These are phyloP conservation scores for Leccinum uliginosum DNA, from an alignment of 768 basidiomycete species.

Conservation along the genomic window DNA sequence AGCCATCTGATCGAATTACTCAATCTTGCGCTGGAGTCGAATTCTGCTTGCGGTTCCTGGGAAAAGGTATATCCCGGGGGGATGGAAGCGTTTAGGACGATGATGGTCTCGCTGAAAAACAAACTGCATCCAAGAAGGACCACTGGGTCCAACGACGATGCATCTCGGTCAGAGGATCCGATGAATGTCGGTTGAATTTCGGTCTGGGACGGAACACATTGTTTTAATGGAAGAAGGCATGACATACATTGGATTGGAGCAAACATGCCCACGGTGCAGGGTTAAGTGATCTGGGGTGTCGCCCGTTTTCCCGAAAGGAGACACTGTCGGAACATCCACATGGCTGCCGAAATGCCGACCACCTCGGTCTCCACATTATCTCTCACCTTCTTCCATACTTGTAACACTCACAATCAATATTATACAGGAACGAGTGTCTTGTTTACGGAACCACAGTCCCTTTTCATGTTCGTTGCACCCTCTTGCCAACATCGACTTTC, in stretches of 20 bases:
- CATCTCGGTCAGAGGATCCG: conserved; percentile 23
- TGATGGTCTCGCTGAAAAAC: conserved; percentile 31
- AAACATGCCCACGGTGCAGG: conserved; percentile 19
- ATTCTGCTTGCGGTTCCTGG: conserved; percentile 29
- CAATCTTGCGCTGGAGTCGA: conserved; percentile 70
- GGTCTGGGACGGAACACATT: conserved; percentile 14
- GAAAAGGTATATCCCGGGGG: conserved; percentile 33
- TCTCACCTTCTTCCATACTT: conserved; percentile 29
- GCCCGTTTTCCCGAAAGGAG: conserved; percentile 6
- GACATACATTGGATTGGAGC: conserved; percentile 21
- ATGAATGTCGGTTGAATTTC: conserved; percentile 30
- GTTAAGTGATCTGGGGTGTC: conserved; percentile 27
- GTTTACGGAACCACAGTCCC: conserved; percentile 27
- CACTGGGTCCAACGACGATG: conserved; percentile 13
- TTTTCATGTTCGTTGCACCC: conserved; percentile 19
- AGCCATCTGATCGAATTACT: conserved; percentile 75
- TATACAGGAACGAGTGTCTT: conserved; percentile 28
- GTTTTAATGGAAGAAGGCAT: conserved; percentile 21
- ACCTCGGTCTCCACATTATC: conserved; percentile 30
- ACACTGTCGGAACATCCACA: conserved; percentile 1
- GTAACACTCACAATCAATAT: conserved; percentile 28
- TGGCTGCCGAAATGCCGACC: conserved; percentile 32
- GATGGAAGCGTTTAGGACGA: conserved; percentile 29
- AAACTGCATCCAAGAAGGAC: conserved; percentile 24
- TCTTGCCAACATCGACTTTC: conserved; percentile 7